Evolutionary conservation across 2,329 filamentous ascomycete genomes (phyloP), one percentile per base, ranked within the genome.

Genomic region (Penicillium paneum): DNA sequence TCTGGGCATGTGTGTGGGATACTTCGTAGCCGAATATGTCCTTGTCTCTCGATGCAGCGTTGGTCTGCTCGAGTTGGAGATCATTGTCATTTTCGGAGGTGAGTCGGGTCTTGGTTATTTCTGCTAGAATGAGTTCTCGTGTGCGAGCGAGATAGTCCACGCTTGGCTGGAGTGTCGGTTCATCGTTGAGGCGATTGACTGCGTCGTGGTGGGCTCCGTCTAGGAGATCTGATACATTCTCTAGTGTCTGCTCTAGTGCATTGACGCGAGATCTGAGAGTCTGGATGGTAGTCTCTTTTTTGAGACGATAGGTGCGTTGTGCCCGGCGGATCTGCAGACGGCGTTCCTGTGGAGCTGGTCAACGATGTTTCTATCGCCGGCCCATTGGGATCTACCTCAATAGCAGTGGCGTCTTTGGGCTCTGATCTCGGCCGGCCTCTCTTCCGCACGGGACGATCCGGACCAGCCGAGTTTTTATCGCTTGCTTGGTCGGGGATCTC

Each of bases 241-340:
- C 52, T 42, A 67, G 44, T 2, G 57, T 62, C 24, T 80, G 79
- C 55, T 87, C 83, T n/a, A 95, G 81, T 24, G 83, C 80, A 50
- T 85, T 77, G 26, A 93, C 89, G 57, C 86, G 81, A 50, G 83
- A 81, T 67, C 91, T 87, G 11, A 96, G 79, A 1, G 83, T 84
- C 28, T 84, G 81, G 52, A 96, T 93, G 5, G 89, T 88, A 21
- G 82, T 87, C 67, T 96, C 91, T 73, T 96, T 96, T 48, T 91
- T 86, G 65, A 88, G 84, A 15, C 91, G 84, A 67, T 96, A 96
- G 0, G 90, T 90, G 61, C 91, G 80, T 71, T 96, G 91, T 2
- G 91, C 91, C 51, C 93, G 81, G 24, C 91, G 86, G 59, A 96
- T 94, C 69, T 96, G 91, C 5, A 90, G 93, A 51, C 91, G 83